These are phyloP conservation scores for Mycocalia duriaeana DNA, from an alignment of 1,284 basidiomycete species.

Conservation along the genomic window DNA sequence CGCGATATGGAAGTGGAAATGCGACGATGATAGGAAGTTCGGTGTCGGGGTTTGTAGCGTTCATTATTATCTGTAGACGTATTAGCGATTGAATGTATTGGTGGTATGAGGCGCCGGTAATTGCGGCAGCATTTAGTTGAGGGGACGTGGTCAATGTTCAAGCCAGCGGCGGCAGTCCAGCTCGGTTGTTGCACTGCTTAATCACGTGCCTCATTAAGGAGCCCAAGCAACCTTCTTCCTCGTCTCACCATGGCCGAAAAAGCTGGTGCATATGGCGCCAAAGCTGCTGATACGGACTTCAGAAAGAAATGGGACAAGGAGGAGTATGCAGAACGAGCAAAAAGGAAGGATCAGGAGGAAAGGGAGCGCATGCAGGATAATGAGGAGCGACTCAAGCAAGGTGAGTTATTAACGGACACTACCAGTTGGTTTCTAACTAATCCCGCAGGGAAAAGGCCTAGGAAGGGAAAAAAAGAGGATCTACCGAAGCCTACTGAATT, in stretches of 20 bases:
- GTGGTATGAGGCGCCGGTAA: slow-evolving; percentile 2
- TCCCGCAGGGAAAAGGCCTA: slow-evolving; percentile 73
- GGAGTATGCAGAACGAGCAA: slow-evolving; percentile 74
- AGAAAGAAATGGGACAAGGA: slow-evolving; percentile 85
- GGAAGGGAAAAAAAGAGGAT: slow-evolving; percentile 60
- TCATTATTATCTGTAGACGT: slow-evolving; percentile 18
- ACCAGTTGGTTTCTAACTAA: slow-evolving; percentile 5
- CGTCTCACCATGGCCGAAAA: slow-evolving; percentile 61
- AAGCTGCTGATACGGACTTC: slow-evolving; percentile 71
- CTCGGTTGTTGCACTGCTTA: too few relatives aligned
- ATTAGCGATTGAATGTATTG: slow-evolving; percentile 12
- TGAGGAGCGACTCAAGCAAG: slow-evolving; percentile 77
- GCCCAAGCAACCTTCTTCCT: too few relatives aligned
- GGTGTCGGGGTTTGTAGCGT: slow-evolving; percentile 19
- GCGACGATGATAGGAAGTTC: slow-evolving; percentile 47
- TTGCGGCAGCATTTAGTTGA: neutral
- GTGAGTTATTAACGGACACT: slow-evolving; percentile 33
- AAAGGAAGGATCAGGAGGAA: slow-evolving; percentile 72
- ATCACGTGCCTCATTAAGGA: too few relatives aligned
- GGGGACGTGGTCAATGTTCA: neutral
- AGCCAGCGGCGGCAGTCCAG: neutral
- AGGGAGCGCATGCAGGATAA: slow-evolving; percentile 81
- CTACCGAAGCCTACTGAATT: slow-evolving; percentile 87
- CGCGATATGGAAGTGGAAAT: slow-evolving; percentile 82
- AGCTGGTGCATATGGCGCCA: slow-evolving; percentile 54